These are phyloP conservation scores for Alloteropsis angusta DNA, from an alignment of 202 grass and related monocot species.

Conservation along the genomic window DNA sequence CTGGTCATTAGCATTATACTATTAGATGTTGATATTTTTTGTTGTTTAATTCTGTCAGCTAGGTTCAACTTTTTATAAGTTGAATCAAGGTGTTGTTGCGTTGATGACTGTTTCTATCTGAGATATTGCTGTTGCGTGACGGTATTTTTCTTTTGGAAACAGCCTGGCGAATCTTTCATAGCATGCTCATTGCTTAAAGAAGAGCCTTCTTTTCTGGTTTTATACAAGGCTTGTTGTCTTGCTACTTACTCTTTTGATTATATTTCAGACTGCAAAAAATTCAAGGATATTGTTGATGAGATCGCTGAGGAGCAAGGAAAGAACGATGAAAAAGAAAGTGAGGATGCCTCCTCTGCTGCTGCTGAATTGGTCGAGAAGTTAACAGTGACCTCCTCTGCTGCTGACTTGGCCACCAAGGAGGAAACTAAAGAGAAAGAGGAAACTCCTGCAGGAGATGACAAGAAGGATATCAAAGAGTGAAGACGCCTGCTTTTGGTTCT, in stretches of 20 bases:
- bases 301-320: constrained; percentile 40
- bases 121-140: background rate
- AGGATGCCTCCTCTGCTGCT: constrained; percentile 34
- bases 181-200: background rate
- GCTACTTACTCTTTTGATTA: background rate
- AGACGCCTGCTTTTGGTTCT: background rate
- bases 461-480: constrained; percentile 36
- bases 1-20: background rate
- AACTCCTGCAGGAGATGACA: constrained; percentile 18
- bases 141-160: background rate
- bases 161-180: background rate
- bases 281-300: constrained; percentile 49
- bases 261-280: constrained; percentile 65
- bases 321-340: constrained; percentile 28
- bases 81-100: background rate
- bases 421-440: constrained; percentile 21
- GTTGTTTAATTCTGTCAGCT: background rate
- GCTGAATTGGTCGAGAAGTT: constrained; percentile 47
- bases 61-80: background rate
- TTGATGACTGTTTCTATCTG: background rate
- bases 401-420: constrained; percentile 21
- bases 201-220: background rate
- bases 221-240: background rate
- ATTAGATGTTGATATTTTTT: background rate
- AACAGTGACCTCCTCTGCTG: constrained; percentile 5